phyloP scores from a whole-genome alignment of 805 yeast species.

The Myxozyma neotropica region DNA sequence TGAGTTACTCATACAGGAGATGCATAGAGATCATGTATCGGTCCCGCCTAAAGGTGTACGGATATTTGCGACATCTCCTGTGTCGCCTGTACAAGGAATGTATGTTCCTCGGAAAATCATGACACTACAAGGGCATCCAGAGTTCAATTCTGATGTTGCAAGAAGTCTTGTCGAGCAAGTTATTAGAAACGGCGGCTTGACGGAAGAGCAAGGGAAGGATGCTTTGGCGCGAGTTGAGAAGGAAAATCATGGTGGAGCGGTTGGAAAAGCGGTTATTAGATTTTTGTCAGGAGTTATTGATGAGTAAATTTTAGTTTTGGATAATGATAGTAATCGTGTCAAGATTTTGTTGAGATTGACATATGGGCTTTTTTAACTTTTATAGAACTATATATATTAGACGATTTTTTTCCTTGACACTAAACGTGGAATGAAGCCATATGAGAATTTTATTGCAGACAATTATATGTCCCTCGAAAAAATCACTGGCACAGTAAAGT shows the following conservation, averaged over 20 bases:
- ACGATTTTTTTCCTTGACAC: too few species aligned
- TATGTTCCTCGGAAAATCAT: conserved; percentile 55
- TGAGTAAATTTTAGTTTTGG: background rate
- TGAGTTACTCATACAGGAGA: conserved; percentile 51
- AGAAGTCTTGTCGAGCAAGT: conserved; percentile 40
- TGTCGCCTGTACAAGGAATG: conserved; percentile 69
- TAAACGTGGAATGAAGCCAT: too few species aligned
- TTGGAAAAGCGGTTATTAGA: conserved; percentile 46
- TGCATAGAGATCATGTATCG: conserved; percentile 62
- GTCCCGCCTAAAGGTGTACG: conserved; percentile 38
- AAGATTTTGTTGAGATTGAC: background rate
- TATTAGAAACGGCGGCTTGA: conserved; percentile 7
- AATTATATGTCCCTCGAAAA: too few species aligned
- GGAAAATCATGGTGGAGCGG: conserved; percentile 48
- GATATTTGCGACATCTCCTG: conserved; percentile 57
- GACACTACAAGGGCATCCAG: conserved; percentile 91
- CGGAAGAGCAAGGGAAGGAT: conserved; percentile 19
- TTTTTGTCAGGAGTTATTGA: conserved; percentile 39
- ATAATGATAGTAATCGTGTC: too few species aligned
- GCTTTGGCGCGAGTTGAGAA: conserved; percentile 40
- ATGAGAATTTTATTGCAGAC: too few species aligned
- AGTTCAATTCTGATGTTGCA: conserved; percentile 51
- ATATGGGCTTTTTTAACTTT: too few species aligned
- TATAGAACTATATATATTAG: too few species aligned
- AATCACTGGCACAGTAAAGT: too few species aligned